Evolutionary conservation across 2,329 filamentous ascomycete species (phyloP), one percentile per base, ranked within the genome.

Genomic region (Exophiala spinifera): DNA sequence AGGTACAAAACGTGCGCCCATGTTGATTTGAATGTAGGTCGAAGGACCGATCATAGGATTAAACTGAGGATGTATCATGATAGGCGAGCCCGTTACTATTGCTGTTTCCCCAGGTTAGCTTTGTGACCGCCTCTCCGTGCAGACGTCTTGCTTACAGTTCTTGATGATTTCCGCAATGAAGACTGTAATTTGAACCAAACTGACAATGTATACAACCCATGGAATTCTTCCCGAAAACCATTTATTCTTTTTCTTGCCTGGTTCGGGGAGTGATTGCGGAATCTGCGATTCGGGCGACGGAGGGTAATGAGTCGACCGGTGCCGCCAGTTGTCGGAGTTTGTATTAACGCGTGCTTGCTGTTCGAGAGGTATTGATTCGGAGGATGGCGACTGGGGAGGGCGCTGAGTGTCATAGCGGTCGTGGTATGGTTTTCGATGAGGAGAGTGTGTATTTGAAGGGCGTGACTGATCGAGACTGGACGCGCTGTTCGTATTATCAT

Each of bases 1-100:
- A 5, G 91, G 89, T 2, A 88, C 83, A 68, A 89, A 99, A 58
- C 94, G 86, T 37, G 91, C 89, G 55, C 94, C 94, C 89, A 99
- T 96, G 71, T 95, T 95, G 76, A 97, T 96, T 65, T 95, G 83
- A 20, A 97, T 84, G 63, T 90, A 89, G 1, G 86, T 82, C 4
- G 91, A 96, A 1, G 94, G 94, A 0, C 94, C 94, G 66, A 99
- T 96, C 90, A 99, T 96, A 55, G 89, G 88, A 73, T 97, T 99
- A 76, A 99, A 95, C 14, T 79, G 80, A 1, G 94, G 94, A 52
- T 92, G 82, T 49, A 85, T 91, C 74, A 77, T 73, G 51, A 78
- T 77, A 3, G 74, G 82, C 0, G 87, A 86, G 50, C 88, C 88
- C 1, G 92, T 96, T 25, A 91, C 74, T 63, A 87, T 79, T 49